phyloP scores from a whole-genome alignment of 306 rosid species.

The Lablab purpureus region DNA sequence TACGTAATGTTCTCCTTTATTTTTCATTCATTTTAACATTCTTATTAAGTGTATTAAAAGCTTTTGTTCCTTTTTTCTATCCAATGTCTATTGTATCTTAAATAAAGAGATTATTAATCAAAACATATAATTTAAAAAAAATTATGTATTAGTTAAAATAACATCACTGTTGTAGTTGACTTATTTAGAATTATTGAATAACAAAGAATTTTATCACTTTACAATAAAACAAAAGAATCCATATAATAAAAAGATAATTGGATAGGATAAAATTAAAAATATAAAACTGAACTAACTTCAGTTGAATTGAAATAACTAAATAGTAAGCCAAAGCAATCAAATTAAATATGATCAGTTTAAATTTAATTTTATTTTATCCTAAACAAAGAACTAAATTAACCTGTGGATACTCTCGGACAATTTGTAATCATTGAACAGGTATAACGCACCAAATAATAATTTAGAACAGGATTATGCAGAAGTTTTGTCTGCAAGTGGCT shows the following conservation, averaged over 20 bases:
- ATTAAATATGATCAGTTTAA: background rate
- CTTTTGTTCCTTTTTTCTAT: background rate
- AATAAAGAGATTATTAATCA: background rate
- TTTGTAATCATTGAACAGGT: conserved; percentile 8
- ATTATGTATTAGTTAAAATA: background rate
- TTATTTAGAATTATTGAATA: no score
- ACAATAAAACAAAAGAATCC: no score
- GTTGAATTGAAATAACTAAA: no score
- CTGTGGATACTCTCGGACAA: background rate
- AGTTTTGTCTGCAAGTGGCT: conserved; percentile 57
- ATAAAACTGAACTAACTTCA: no score
- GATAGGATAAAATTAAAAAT: no score
- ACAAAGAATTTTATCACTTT: no score
- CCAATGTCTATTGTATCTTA: background rate
- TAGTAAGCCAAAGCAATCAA: no score
- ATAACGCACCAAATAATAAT: conserved; percentile 39
- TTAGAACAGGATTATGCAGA: conserved; percentile 38
- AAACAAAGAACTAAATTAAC: background rate
- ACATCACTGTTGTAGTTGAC: no score
- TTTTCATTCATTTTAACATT: background rate
- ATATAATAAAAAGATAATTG: no score
- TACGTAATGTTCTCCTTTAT: background rate
- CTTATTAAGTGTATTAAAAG: background rate
- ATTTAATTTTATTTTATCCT: background rate
- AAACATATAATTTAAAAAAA: background rate